These are phyloP conservation scores for Podaxis sp. DNA, from an alignment of 768 basidiomycete species.

Conservation along the genomic window DNA sequence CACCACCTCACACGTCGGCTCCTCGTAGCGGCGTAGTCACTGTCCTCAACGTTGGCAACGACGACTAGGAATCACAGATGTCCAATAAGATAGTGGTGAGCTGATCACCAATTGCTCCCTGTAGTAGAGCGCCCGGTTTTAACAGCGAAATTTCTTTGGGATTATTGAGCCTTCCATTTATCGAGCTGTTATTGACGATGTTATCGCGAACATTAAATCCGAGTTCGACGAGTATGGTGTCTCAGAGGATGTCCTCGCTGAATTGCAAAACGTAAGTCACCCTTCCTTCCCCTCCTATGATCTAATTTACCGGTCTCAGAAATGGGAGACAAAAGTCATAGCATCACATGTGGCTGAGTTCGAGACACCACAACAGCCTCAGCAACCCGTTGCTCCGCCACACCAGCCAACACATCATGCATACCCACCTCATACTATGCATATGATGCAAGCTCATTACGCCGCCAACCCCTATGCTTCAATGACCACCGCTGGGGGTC, in stretches of 20 bases:
- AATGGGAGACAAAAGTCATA: conserved; percentile 95
- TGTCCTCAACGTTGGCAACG: conserved; percentile 27
- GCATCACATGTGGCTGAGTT: conserved; percentile 96
- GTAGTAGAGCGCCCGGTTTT: conserved; percentile 52
- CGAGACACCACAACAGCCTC: conserved; percentile 43
- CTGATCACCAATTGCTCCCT: conserved; percentile 59
- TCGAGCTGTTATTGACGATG: conserved; percentile 95
- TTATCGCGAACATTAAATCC: conserved; percentile 78
- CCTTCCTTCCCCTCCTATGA: conserved; percentile 12
- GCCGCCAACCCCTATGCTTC: conserved; percentile 52
- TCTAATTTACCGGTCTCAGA: conserved; percentile 42
- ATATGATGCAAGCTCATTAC: conserved; percentile 49
- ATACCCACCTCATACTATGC: conserved; percentile 60
- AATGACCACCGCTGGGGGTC: conserved; percentile 29
- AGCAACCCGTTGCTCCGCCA: conserved; percentile 33
- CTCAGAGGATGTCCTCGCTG: conserved; percentile 82
- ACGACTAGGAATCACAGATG: conserved; percentile 46
- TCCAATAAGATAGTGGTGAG: conserved; percentile 99
- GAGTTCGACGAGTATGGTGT: conserved; percentile 98
- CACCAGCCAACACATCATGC: conserved; percentile 45
- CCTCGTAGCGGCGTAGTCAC: conserved; percentile 30
- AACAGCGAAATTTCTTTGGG: conserved; percentile 37
- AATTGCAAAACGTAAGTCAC: conserved; percentile 79
- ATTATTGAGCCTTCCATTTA: conserved; percentile 83
- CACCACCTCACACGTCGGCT: conserved; percentile 37